phyloP scores from a whole-genome alignment of 441 rosid genomes.

The Erodium trifolium region DNA sequence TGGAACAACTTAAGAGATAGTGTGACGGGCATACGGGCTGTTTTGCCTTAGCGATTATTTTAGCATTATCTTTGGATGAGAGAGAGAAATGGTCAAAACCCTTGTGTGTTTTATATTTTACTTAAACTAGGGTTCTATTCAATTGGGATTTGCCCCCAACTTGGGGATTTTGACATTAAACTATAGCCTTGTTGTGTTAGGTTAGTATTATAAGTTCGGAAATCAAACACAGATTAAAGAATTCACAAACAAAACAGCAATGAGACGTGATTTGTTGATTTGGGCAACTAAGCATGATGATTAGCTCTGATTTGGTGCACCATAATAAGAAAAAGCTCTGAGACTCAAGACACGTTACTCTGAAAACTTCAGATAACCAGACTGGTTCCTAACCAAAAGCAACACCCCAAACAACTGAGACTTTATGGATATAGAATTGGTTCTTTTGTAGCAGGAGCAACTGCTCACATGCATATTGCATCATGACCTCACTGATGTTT shows the following conservation, averaged over 20 bases:
- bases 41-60: background rate
- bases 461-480: constrained; percentile 7
- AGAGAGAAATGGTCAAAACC: background rate
- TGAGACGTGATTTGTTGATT: background rate
- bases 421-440: constrained; percentile 5
- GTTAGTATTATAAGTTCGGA: background rate
- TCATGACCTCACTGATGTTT: background rate
- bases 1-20: background rate
- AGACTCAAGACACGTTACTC: background rate
- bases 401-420: background rate
- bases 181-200: background rate
- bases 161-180: background rate
- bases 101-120: background rate
- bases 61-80: background rate
- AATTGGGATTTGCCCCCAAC: constrained; percentile 5
- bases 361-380: background rate
- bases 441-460: constrained; percentile 4
- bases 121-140: background rate
- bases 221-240: background rate
- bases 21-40: background rate
- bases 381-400: constrained; percentile 7
- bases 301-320: constrained; percentile 6
- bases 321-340: background rate
- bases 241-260: background rate
- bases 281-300: background rate